These are phyloP conservation scores for Tetracladium maxilliforme DNA, from an alignment of 2,329 filamentous ascomycete genomes.

Conservation along the genomic window DNA sequence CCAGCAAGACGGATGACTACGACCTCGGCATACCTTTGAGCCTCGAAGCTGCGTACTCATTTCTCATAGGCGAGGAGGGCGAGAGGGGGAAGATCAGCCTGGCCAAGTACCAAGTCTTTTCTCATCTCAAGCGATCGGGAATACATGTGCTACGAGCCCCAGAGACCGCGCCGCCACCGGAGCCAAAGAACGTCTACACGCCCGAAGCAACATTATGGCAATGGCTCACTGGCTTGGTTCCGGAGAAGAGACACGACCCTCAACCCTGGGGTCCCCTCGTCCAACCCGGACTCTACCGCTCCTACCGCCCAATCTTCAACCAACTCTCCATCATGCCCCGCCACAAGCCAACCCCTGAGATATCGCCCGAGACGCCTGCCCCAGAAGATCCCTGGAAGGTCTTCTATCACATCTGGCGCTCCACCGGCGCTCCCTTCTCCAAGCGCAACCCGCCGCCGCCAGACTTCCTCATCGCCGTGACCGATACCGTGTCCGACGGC, in stretches of 20 bases:
- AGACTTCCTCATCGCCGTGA: slow-evolving; percentile 73
- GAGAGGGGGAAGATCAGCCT: slow-evolving; percentile 46
- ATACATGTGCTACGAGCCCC: slow-evolving; percentile 67
- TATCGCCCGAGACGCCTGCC: slow-evolving; percentile 13
- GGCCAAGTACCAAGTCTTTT: slow-evolving; percentile 79
- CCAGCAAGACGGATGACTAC: slow-evolving; percentile 26
- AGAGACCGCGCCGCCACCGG: slow-evolving; percentile 23
- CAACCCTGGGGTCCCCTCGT: slow-evolving; percentile 39
- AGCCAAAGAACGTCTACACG: slow-evolving; percentile 3
- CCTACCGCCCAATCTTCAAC: slow-evolving; percentile 58
- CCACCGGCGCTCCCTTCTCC: slow-evolving; percentile 45
- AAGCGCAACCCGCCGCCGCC: slow-evolving; percentile 68
- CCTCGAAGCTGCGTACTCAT: slow-evolving; percentile 77
- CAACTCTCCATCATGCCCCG: slow-evolving; percentile 60
- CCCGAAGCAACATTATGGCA: slow-evolving; percentile 2
- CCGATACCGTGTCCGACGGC: slow-evolving; percentile 56
- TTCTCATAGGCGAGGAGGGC: slow-evolving; percentile 59
- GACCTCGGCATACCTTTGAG: slow-evolving; percentile 69
- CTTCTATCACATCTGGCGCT: slow-evolving; percentile 74
- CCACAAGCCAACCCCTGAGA: slow-evolving; percentile 38
- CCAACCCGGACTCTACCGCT: slow-evolving; percentile 47
- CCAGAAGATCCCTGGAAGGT: slow-evolving; percentile 47
- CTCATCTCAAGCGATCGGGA: slow-evolving; percentile 67
- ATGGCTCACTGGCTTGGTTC: neutral
- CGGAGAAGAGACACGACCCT: slow-evolving; percentile 5